These are phyloP conservation scores for Penicillium mononematosum DNA, from an alignment of 495 filamentous ascomycete genomes.

Conservation along the genomic window DNA sequence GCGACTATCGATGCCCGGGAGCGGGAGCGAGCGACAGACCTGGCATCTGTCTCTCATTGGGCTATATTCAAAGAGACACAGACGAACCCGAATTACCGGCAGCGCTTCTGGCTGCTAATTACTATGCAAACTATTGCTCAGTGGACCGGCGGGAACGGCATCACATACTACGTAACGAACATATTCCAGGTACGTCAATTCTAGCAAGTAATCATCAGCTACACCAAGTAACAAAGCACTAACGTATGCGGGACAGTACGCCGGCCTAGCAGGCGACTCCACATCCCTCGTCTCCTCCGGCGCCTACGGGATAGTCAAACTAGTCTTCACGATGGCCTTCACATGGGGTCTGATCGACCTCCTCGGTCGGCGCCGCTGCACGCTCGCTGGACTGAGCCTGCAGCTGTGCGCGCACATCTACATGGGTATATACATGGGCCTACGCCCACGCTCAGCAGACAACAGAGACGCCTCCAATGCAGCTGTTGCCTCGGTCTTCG, in stretches of 20 bases:
- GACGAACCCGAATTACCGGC: constrained; percentile 41
- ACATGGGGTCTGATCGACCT: constrained; percentile 46
- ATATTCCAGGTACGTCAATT: constrained; percentile 33
- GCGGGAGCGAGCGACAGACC: constrained; percentile 27
- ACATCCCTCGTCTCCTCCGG: constrained; percentile 43
- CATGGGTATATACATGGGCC: constrained; percentile 44
- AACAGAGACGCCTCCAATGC: constrained; percentile 43
- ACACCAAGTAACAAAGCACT: background rate
- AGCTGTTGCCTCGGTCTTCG: constrained; percentile 46
- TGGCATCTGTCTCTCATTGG: constrained; percentile 38
- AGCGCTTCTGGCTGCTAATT: constrained; percentile 48
- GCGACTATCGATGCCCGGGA: constrained; percentile 36
- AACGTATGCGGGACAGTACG: constrained; percentile 21
- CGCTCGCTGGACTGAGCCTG: constrained; percentile 36
- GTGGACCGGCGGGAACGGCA: constrained; percentile 50
- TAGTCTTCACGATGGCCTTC: constrained; percentile 49
- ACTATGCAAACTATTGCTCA: constrained; percentile 47
- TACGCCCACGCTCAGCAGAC: constrained; percentile 31
- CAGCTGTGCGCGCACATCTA: constrained; percentile 46
- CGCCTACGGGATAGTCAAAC: constrained; percentile 46
- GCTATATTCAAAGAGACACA: constrained; percentile 44
- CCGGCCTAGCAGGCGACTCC: constrained; percentile 32
- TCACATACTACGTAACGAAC: constrained; percentile 46
- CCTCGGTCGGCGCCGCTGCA: constrained; percentile 44
- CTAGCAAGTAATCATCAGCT: background rate